Evolutionary conservation across 2,329 filamentous ascomycete species (phyloP), one percentile per base, ranked within the genome.

Genomic region (Stagonosporopsis chrysanthemi): DNA sequence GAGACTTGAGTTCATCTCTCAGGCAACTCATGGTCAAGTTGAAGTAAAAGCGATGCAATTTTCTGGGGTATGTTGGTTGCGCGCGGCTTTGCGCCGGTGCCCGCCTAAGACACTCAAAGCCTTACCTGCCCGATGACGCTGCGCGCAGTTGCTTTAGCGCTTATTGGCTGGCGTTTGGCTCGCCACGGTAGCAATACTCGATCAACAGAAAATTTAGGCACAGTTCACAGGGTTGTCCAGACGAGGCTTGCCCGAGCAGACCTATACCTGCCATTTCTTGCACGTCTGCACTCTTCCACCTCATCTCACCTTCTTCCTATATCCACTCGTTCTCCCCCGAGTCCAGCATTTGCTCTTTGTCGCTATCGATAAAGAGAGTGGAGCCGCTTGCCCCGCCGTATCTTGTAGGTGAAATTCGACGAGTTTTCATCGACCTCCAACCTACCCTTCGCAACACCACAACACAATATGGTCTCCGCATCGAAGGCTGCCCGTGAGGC

Each of bases 401-500:
- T 51, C 62, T 57, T 19, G 35, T 6, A 38, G 36, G 31, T 51
- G 47, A 52, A 47, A 52, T 56, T 56, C 54, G 54, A 56, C 54
- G 54, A 56, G 54, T 56, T 61, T 64, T 65, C 60, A 63, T 65
- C 60, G 58, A 63, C 60, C 42, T 58, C 57, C 64, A 62, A 64
- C 63, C 51, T 56, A 60, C 59, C 58, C 57, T 57, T 43, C 54
- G 47, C 47, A 44, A 44, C 47, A 54, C 52, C 52, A 54, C 61
- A 56, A 58, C 41, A 60, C 71, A 81, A 62, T 66, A 88, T 88
- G 86, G 86, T 88, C 66, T 88, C 86, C 72, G 85, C 86, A 73
- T 88, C 86, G 60, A 89, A 89, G 79, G 86, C 86, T 69, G 86
- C 86, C 74, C 86, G 86, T 75, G 76, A 88, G 78, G 86, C 86